A percentile compares a stretch with the other conserved stretches of the same genome.
These are phyloP conservation scores for Thecaphora thlaspeos DNA, from an alignment of 1,284 basidiomycete species.

Conservation along the genomic window DNA sequence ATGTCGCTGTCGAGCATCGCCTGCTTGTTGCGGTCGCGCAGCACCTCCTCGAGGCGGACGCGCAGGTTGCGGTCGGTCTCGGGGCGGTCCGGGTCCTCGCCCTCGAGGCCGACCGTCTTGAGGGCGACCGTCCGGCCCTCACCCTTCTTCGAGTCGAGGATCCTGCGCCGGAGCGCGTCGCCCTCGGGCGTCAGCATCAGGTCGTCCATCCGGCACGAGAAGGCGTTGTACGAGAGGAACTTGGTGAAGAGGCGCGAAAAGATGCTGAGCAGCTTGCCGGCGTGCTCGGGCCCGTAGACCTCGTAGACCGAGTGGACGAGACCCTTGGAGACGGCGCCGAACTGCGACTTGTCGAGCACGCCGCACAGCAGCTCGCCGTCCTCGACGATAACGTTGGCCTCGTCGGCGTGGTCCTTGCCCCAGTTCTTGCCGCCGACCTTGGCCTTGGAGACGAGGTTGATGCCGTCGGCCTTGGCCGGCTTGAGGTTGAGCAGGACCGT, in stretches of 20 bases:
- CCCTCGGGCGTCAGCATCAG: constrained; percentile 82
- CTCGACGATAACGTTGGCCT: constrained; percentile 85
- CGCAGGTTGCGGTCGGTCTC: constrained; percentile 63
- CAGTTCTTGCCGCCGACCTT: constrained; percentile 80
- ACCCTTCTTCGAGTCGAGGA: constrained; percentile 70
- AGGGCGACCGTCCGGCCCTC: constrained; percentile 84
- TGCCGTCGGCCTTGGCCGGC: constrained; percentile 74
- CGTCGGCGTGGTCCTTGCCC: constrained; percentile 64
- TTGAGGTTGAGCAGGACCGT: constrained; percentile 72
- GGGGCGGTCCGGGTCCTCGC: constrained; percentile 30
- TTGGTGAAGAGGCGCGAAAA: constrained; percentile 94
- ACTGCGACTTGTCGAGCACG: constrained; percentile 94
- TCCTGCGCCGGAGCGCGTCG: constrained; percentile 69
- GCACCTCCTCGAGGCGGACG: constrained; percentile 75
- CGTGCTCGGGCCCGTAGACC: constrained; percentile 86
- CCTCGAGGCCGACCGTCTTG: constrained; percentile 63
- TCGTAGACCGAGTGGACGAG: constrained; percentile 98
- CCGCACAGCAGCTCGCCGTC: constrained; percentile 91
- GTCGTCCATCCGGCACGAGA: constrained; percentile 99
- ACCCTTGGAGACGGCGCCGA: constrained; percentile 93
- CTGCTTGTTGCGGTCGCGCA: constrained; percentile 97
- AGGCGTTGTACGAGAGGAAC: constrained; percentile 92
- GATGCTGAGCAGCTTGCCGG: constrained; percentile 87
- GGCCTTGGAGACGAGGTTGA: constrained; percentile 82
- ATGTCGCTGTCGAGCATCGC: constrained; percentile 89